phyloP scores from a whole-genome alignment of 2,329 filamentous ascomycete genomes.

The Pseudogymnoascus sp. region DNA sequence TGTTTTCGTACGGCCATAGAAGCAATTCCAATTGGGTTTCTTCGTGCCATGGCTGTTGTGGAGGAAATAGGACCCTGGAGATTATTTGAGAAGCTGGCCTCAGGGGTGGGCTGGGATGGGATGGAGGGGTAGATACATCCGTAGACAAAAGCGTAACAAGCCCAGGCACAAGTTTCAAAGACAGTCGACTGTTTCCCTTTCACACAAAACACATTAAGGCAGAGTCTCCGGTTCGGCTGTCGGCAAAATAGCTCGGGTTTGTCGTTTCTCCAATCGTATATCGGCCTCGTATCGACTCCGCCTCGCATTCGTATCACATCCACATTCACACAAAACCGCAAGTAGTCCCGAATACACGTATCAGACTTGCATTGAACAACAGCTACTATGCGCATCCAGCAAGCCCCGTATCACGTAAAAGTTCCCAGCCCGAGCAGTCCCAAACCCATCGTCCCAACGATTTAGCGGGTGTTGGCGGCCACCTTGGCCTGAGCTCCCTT shows the following conservation, averaged over 20 bases:
- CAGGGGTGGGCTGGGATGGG: background rate
- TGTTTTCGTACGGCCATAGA: background rate
- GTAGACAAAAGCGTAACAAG: background rate
- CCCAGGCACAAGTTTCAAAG: background rate
- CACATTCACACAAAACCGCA: slow-evolving; percentile 2
- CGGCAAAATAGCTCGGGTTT: background rate
- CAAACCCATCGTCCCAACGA: slow-evolving; percentile 18
- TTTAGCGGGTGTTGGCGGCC: slow-evolving; percentile 78
- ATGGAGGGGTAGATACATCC: background rate
- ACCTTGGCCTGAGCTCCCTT: slow-evolving; percentile 87
- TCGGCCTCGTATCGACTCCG: background rate
- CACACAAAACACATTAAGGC: background rate
- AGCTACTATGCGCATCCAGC: slow-evolving; percentile 14
- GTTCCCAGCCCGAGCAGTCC: slow-evolving; percentile 10
- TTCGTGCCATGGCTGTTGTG: background rate
- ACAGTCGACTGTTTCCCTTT: background rate
- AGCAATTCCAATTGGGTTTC: background rate
- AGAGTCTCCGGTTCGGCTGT: background rate
- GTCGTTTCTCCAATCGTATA: background rate
- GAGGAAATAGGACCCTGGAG: background rate
- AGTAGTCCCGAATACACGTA: slow-evolving; percentile 11
- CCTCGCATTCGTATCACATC: background rate
- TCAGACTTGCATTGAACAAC: slow-evolving; percentile 15
- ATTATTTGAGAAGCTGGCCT: background rate
- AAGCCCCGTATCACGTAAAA: slow-evolving; percentile 9